phyloP scores from a whole-genome alignment of 306 rosid species.

The Sindora glabra region DNA sequence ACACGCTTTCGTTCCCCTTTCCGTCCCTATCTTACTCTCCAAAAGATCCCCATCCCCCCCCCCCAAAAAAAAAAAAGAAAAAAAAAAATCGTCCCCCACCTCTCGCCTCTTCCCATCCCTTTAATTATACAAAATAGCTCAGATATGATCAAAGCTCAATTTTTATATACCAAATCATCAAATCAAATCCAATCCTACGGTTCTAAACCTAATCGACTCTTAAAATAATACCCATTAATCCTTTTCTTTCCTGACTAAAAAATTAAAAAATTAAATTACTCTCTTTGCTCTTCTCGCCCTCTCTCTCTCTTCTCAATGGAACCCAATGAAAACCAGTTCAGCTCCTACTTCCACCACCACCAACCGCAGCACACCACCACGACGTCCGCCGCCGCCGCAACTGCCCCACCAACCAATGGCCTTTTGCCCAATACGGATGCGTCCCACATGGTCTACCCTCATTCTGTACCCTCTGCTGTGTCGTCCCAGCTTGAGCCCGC shows the following conservation, averaged over 20 bases:
- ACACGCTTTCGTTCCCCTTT: too few relatives aligned
- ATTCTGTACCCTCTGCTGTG: slow-evolving; percentile 60
- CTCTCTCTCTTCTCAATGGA: slow-evolving; percentile 50
- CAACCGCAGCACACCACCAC: slow-evolving; percentile 17
- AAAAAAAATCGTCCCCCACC: too few relatives aligned
- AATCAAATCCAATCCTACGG: slow-evolving; percentile 26
- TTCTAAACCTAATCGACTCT: background rate
- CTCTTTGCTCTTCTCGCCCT: slow-evolving; percentile 27
- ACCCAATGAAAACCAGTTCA: slow-evolving; percentile 78
- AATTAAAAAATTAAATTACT: background rate
- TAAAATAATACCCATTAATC: slow-evolving; percentile 17
- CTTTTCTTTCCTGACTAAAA: slow-evolving; percentile 5
- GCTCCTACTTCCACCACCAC: slow-evolving; percentile 59
- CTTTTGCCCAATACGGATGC: slow-evolving; percentile 42
- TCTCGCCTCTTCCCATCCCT: too few relatives aligned
- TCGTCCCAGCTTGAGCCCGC: slow-evolving; percentile 54
- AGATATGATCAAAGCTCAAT: slow-evolving; percentile 9
- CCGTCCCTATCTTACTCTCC: too few relatives aligned
- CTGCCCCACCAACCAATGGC: slow-evolving; percentile 55
- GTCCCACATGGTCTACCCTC: slow-evolving; percentile 62
- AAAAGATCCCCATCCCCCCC: background rate
- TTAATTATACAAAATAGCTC: background rate
- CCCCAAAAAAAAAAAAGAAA: background rate
- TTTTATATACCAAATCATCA: background rate
- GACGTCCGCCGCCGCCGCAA: slow-evolving; percentile 18